These are phyloP conservation scores for Mimosa pudica DNA, from an alignment of 306 rosid species.

Conservation along the genomic window DNA sequence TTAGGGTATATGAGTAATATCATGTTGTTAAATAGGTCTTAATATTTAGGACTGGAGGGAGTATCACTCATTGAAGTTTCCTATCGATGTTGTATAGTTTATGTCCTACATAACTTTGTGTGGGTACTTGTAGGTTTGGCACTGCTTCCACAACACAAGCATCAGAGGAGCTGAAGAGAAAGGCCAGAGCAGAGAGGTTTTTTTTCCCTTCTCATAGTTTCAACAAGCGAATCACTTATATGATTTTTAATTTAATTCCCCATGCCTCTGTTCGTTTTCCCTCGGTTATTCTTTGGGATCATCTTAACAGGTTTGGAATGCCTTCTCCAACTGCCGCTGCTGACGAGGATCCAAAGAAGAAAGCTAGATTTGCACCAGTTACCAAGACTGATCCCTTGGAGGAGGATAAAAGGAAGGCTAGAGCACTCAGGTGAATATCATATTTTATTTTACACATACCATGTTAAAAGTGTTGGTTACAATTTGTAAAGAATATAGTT, in stretches of 20 bases:
- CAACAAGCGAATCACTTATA: neutral
- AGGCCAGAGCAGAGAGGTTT: conserved; percentile 85
- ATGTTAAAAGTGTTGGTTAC: neutral
- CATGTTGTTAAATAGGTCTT: too few relatives aligned
- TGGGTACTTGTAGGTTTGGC: conserved; percentile 56
- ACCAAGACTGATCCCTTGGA: conserved; percentile 59
- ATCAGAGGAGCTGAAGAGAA: conserved; percentile 68
- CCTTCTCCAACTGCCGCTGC: conserved; percentile 41
- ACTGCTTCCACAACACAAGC: conserved; percentile 41
- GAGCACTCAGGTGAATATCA: conserved; percentile 56
- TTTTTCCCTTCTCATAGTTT: neutral
- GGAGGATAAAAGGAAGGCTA: conserved; percentile 67
- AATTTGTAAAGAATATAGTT: neutral
- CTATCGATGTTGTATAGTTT: neutral
- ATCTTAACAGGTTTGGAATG: conserved; percentile 61
- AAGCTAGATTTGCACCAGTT: conserved; percentile 65
- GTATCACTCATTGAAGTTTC: neutral
- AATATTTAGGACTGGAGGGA: neutral
- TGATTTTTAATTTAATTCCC: conserved; percentile 1
- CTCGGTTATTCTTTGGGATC: neutral
- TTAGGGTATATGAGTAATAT: too few relatives aligned
- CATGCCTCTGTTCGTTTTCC: neutral
- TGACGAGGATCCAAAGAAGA: conserved; percentile 64
- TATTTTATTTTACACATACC: neutral
- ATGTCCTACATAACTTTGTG: neutral